phyloP scores from a whole-genome alignment of 768 basidiomycete species.

The Tricholoma matsutake region DNA sequence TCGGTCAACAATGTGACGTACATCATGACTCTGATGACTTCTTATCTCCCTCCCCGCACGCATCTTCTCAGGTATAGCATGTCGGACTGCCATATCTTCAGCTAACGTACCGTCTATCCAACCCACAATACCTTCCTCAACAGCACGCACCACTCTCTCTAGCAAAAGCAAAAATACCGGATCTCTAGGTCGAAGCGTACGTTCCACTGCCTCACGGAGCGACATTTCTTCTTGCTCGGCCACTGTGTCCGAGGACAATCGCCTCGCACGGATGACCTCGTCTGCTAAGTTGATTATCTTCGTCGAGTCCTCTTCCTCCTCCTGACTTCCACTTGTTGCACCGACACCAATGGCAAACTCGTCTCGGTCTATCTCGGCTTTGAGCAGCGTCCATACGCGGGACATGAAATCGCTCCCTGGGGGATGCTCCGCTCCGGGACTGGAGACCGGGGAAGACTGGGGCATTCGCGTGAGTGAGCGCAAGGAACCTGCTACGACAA shows the following conservation, averaged over 20 bases:
- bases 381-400: constrained; percentile 65
- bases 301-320: constrained; percentile 31
- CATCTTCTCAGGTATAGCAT: constrained; percentile 30
- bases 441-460: constrained; percentile 2
- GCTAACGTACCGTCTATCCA: constrained; percentile 12
- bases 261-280: constrained; percentile 60
- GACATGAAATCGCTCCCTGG: constrained; percentile 42
- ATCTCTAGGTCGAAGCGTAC: constrained; percentile 58
- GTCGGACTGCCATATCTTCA: constrained; percentile 1
- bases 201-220: constrained; percentile 59
- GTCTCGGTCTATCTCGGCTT: constrained; percentile 47
- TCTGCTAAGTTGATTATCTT: constrained; percentile 71
- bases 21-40: constrained; percentile 4
- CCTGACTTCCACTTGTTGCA: background rate
- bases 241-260: constrained; percentile 20
- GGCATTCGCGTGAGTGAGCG: constrained; percentile 49
- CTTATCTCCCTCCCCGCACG: constrained; percentile 29
- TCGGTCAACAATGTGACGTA: background rate
- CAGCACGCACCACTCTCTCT: constrained; percentile 48
- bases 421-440: background rate
- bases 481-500: constrained; percentile 61
- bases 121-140: constrained; percentile 12
- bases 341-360: constrained; percentile 11
- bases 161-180: constrained; percentile 67
- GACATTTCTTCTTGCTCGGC: constrained; percentile 43